phyloP scores from a whole-genome alignment of 2,329 filamentous ascomycete species.

The Trichoderma sp. region DNA sequence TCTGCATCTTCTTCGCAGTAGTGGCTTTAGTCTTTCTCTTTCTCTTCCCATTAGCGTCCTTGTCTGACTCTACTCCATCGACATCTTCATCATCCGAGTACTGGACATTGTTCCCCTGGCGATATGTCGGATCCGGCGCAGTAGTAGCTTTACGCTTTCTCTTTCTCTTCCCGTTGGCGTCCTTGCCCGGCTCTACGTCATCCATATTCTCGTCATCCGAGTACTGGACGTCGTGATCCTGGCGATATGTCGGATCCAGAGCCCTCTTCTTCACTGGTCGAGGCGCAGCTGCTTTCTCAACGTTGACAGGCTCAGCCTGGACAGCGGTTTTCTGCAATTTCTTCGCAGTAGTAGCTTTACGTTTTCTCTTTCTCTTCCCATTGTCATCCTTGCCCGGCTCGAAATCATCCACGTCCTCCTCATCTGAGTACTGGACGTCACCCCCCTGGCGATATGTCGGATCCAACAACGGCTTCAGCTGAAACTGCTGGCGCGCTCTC shows the following conservation, averaged over 20 bases:
- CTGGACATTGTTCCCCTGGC: slow-evolving; percentile 26
- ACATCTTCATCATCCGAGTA: slow-evolving; percentile 30
- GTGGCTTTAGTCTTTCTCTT: neutral
- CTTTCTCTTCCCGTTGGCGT: neutral
- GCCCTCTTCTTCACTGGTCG: neutral
- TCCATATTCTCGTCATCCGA: slow-evolving; percentile 28
- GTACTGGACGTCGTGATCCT: slow-evolving; percentile 28
- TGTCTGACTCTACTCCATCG: slow-evolving; percentile 26
- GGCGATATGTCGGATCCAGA: slow-evolving; percentile 29
- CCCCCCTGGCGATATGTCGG: slow-evolving; percentile 27
- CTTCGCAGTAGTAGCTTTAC: neutral
- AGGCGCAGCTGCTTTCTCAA: neutral
- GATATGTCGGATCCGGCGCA: slow-evolving; percentile 28
- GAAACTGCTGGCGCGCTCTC: slow-evolving; percentile 7
- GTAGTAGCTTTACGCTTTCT: neutral
- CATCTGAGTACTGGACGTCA: slow-evolving; percentile 29
- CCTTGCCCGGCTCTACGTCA: slow-evolving; percentile 24
- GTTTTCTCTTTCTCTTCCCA: slow-evolving; percentile 20
- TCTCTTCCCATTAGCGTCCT: neutral
- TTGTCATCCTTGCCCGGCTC: slow-evolving; percentile 5
- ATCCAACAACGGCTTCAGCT: slow-evolving; percentile 24
- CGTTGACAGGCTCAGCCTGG: neutral
- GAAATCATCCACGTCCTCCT: slow-evolving; percentile 28
- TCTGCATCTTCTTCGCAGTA: neutral
- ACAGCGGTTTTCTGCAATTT: neutral